Percentiles rank a stretch among this genome's conserved stretches.
Evolutionary conservation across 2,329 filamentous ascomycete genomes (phyloP).

Genomic region (Aspergillus luchuensis): DNA sequence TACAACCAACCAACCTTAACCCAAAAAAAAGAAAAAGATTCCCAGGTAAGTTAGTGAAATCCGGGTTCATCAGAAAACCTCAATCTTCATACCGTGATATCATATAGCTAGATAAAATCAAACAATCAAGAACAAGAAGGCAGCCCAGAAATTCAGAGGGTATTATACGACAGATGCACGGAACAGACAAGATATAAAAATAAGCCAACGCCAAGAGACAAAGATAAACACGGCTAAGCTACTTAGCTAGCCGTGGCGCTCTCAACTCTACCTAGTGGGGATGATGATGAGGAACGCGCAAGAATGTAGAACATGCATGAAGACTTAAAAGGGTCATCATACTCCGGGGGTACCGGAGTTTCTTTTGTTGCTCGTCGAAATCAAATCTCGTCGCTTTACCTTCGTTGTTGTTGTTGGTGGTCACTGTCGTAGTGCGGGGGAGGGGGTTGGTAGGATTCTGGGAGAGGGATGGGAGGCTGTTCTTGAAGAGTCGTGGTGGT

Average conservation of each 20-base stretch:
- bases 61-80: neutral
- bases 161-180: constrained; percentile 7
- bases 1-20: too few species aligned
- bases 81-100: constrained; percentile 9
- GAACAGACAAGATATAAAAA: neutral
- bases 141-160: constrained; percentile 3
- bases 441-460: constrained; percentile 33
- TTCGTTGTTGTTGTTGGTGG: constrained; percentile 8
- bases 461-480: constrained; percentile 35
- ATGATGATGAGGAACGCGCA: neutral
- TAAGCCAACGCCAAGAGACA: constrained; percentile 3
- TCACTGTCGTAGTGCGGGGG: constrained; percentile 27
- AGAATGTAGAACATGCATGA: neutral
- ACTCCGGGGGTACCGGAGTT: neutral
- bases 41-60: neutral
- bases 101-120: neutral
- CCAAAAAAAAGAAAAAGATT: too few species aligned
- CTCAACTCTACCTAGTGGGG: neutral
- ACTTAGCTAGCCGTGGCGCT: neutral
- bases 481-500: constrained; percentile 26
- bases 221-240: neutral
- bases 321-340: neutral
- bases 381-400: constrained; percentile 3
- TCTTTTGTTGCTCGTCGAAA: neutral
- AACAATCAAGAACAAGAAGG: neutral